Base-by-base conservation (phyloP, 2,329 filamentous ascomycete species). In the Diaporthe ilicicola region DNA sequence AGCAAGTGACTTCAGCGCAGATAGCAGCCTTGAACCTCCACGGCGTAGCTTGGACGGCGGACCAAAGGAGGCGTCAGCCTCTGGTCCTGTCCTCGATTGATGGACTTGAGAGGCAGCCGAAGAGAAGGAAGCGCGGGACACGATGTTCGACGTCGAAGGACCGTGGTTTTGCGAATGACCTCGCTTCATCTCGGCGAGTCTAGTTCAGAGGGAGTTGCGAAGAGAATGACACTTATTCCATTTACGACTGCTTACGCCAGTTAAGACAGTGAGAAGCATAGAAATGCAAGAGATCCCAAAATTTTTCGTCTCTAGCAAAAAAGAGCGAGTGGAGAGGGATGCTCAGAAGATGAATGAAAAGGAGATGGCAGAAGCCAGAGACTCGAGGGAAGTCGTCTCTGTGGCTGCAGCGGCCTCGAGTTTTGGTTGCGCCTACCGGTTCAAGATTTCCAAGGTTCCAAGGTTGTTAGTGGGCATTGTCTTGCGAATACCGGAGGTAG, bases 1-100 rank as follows among this genome's bases (percentile, higher is more conserved):
- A 19, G 69, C 51, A 24, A 73, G 39, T 12, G 69, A 73, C 37
- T 80, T 82, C 24, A 87, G 72, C 27, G 80, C 82, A 5, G 82
- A 83, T 67, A 82, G 74, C n/a, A 86, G 74, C 51, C 78, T 82
- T 7, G 82, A 83, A n/a, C 82, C 80, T 51, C 82, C 81, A 29
- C 81, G 80, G 68, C 80, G 79, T 48, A 83, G 56, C 72, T 83
- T 86, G 4, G 81, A 72, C 73, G 78, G 61, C 72, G 77, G 70
- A 74, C 76, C 17, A 70, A 73, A 56, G 75, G 73, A 59, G 76
- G 75, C 12, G 13, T 34, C 24, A 13, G 34, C 29, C n/a, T 66
- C 62, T 15, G 64, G 56, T 12, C 15, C 66, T 68, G 54, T 24
- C 22, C 39, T n/a, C 22, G 19, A 22, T 37, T 8, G 53, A n/a